phyloP scores from a whole-genome alignment of 805 yeast species.

The Saccharomycopsis sp. region DNA sequence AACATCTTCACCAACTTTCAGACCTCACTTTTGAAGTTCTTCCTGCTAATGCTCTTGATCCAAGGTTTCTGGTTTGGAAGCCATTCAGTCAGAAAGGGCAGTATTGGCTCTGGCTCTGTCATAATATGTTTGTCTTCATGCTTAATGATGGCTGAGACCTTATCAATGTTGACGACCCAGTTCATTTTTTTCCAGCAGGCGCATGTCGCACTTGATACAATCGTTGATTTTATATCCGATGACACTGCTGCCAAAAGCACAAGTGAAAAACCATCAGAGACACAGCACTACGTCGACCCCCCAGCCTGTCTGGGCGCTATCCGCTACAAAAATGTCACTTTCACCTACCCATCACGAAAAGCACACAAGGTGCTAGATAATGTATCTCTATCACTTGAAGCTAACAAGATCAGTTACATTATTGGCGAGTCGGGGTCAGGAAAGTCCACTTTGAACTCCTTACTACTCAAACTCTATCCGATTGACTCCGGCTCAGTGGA shows the following conservation, averaged over 20 bases:
- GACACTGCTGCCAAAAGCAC: not conserved
- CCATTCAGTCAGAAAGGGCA: constrained; percentile 46
- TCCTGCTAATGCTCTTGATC: constrained; percentile 70
- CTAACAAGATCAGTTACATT: constrained; percentile 48
- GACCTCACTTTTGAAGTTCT: constrained; percentile 45
- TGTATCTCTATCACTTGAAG: constrained; percentile 39
- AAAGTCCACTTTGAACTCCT: constrained; percentile 69
- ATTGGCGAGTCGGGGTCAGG: constrained; percentile 93
- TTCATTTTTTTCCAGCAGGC: constrained; percentile 65
- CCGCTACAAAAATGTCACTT: constrained; percentile 48
- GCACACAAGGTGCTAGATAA: constrained; percentile 40
- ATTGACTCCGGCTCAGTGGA: constrained; percentile 47
- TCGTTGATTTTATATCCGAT: constrained; percentile 31
- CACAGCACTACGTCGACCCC: not conserved
- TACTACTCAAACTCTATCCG: constrained; percentile 55
- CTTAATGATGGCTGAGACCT: constrained; percentile 56
- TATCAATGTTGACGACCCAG: constrained; percentile 50
- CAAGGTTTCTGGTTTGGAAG: constrained; percentile 94
- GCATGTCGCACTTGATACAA: constrained; percentile 51
- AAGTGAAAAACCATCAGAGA: not conserved
- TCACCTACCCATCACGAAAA: constrained; percentile 56
- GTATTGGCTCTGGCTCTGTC: constrained; percentile 53
- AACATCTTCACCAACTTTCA: constrained; percentile 49
- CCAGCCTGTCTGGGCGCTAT: constrained; percentile 41
- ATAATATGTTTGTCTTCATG: constrained; percentile 83